A percentile compares a stretch with the other conserved stretches of the same genome.
Conservation (phyloP, 1,284 basidiomycete genomes). For the Laetiporus sulphureus region DNA sequence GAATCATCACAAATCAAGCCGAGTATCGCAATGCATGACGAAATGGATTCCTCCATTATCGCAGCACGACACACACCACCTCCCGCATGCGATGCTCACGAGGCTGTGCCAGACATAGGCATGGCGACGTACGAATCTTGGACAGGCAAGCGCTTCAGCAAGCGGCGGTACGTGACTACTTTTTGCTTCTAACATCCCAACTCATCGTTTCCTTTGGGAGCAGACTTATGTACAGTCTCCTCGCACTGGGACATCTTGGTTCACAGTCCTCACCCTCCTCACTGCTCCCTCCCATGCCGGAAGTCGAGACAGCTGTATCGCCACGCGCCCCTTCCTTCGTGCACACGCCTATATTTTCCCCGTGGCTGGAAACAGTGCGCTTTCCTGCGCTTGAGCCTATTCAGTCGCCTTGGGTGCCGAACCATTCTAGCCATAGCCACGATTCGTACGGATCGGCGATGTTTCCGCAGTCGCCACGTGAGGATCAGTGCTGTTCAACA, state of each 20-base stretch:
- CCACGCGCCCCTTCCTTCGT: constrained; percentile 8
- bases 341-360: constrained; percentile 20
- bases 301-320: not conserved
- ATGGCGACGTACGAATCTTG: constrained; percentile 22
- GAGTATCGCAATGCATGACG: not conserved
- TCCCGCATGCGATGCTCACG: constrained; percentile 8
- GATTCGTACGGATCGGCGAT: too few species aligned
- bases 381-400: constrained; percentile 19
- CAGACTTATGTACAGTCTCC: constrained; percentile 17
- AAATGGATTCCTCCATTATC: not conserved
- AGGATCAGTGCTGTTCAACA: too few species aligned
- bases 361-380: constrained; percentile 21
- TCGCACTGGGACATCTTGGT: constrained; percentile 19
- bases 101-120: constrained; percentile 17
- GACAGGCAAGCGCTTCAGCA: constrained; percentile 19
- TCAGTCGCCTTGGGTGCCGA: constrained; percentile 22
- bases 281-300: not conserved
- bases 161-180: constrained; percentile 1
- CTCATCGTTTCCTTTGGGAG: not conserved
- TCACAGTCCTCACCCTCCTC: constrained; percentile 17
- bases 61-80: constrained; percentile 6
- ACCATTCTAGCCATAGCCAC: too few species aligned
- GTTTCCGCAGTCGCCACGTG: too few species aligned
- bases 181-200: not conserved
- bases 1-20: too few species aligned